Evolutionary conservation across 2,329 filamentous ascomycete genomes (phyloP), one percentile per base, ranked within the genome.

Genomic region (Aspergillus cejpii): DNA sequence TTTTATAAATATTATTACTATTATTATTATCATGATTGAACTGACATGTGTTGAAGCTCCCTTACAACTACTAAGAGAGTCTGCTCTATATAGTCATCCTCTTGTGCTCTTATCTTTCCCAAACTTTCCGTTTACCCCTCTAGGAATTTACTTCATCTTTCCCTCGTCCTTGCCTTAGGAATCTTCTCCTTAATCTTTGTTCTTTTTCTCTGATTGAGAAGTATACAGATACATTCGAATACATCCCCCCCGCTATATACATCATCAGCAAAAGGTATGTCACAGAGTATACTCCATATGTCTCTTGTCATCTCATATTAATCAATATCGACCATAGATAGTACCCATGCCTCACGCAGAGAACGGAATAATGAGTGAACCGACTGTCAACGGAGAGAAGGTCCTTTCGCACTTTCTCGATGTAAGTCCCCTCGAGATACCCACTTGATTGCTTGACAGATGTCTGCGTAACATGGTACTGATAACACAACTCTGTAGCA

Each of bases 401-500:
- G 56, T 66, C 50, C 59, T 73, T 58, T 71, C 74, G 58, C 65
- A 75, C 49, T 76, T 75, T 55, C 41, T 70, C 31, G 56, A 64
- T 6, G 67, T 69, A 58, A 48, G 63, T 51, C 54, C 41, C 62
- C 47, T 20, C 56, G 50, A 45, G 40, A 31, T 15, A 7, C 20
- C 28, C 21, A 19, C 31, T 38, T 27, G 33, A 39, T 17, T 26
- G 23, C 33, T 14, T 44, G 7, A 15, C 41, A 27, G 8, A 21
- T 23, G 14, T 57, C 57, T 10, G 26, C 27, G n/a, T 36, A 33
- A 36, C 20, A 33, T 34, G 10, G 19, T 19, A 33, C 29, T 41
- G 15, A 45, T 38, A 38, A 6, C 20, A 66, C 66, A 49, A 19
- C 27, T 29, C 37, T 23, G 31, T 57, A 94, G 87, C 90, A 96